These are phyloP conservation scores for Pichia sp. DNA, from an alignment of 1,139 yeast species.

Conservation along the genomic window DNA sequence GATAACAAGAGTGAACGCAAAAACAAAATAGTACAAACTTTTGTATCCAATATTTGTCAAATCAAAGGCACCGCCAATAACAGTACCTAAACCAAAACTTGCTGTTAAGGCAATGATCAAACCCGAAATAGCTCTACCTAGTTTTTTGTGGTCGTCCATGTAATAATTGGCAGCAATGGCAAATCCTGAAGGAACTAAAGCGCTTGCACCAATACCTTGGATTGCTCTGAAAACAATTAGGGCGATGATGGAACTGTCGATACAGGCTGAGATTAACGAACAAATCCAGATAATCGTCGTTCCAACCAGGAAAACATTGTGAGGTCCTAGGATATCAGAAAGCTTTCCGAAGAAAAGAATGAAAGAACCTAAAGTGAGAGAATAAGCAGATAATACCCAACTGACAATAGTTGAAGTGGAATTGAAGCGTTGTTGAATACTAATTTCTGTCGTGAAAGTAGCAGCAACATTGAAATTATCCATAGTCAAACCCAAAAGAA, in stretches of 20 bases:
- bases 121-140: constrained; percentile 21
- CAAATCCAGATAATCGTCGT: constrained; percentile 19
- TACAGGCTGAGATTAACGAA: constrained; percentile 19
- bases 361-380: constrained; percentile 30
- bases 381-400: constrained; percentile 32
- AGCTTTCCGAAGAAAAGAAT: constrained; percentile 31
- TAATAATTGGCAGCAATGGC: constrained; percentile 27
- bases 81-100: constrained; percentile 25
- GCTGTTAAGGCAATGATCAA: constrained; percentile 23
- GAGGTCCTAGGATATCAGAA: constrained; percentile 30
- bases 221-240: constrained; percentile 30
- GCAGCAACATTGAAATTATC: constrained; percentile 27
- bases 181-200: constrained; percentile 27
- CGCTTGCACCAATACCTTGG: constrained; percentile 32
- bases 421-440: constrained; percentile 21
- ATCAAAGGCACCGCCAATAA: constrained; percentile 31
- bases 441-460: constrained; percentile 19
- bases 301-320: constrained; percentile 21
- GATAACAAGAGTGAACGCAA: constrained; percentile 16
- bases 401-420: constrained; percentile 22
- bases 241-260: constrained; percentile 17
- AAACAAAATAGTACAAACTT: constrained; percentile 12
- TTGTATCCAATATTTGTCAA: constrained; percentile 25
- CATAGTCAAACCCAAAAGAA: constrained; percentile 15
- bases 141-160: constrained; percentile 8